Conservation (phyloP, 805 yeast genomes). For the Zygosaccharomyces kombuchaensis region DNA sequence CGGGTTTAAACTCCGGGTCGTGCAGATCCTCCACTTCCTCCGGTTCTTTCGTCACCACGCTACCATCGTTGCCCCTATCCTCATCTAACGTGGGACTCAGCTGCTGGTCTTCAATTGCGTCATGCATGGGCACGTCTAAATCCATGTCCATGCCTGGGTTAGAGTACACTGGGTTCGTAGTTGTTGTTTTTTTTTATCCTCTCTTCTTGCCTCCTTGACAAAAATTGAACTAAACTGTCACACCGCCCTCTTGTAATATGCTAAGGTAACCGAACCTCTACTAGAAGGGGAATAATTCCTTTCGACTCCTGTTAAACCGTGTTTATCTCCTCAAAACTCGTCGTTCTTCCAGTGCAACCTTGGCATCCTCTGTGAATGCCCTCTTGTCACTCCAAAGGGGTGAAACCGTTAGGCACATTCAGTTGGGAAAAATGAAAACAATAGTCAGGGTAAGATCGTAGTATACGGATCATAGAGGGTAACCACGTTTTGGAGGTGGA, state of each 20-base stretch:
- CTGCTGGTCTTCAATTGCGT: slow-evolving; percentile 47
- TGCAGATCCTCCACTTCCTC: slow-evolving; percentile 27
- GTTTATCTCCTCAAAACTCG: background rate
- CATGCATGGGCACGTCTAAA: slow-evolving; percentile 82
- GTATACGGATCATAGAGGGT: too few relatives aligned
- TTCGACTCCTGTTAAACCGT: background rate
- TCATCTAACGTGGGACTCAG: slow-evolving; percentile 35
- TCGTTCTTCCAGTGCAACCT: background rate
- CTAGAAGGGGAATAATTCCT: background rate
- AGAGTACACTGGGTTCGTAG: background rate
- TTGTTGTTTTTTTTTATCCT: background rate
- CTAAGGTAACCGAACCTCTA: background rate
- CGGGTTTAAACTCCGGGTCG: slow-evolving; percentile 29
- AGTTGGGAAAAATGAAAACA: background rate
- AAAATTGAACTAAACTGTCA: background rate
- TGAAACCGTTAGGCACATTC: background rate
- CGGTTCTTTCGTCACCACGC: slow-evolving; percentile 22
- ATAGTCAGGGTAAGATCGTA: too few relatives aligned
- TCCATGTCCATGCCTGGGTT: slow-evolving; percentile 58
- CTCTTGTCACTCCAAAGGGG: background rate
- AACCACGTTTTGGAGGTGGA: too few relatives aligned
- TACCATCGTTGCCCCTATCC: slow-evolving; percentile 14
- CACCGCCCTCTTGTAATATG: background rate
- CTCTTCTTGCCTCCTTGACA: background rate
- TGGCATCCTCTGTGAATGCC: background rate